These are phyloP conservation scores for Phialemoniopsis sp. DNA, from an alignment of 2,329 filamentous ascomycete species.

Conservation along the genomic window DNA sequence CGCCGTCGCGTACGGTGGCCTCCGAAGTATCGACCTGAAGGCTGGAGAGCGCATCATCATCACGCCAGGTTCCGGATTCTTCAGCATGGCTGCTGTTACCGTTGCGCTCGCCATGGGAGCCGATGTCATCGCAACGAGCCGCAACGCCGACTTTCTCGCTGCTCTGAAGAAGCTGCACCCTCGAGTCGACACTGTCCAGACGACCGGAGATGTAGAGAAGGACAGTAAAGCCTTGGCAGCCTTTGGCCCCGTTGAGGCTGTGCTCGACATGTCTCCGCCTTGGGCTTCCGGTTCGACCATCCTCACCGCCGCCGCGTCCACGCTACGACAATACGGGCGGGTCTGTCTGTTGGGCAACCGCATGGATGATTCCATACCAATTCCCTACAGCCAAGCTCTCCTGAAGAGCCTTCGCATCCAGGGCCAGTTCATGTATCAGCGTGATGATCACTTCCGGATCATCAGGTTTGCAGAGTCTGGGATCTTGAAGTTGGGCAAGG, in stretches of 20 bases:
- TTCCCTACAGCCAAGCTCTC: slow-evolving; percentile 22
- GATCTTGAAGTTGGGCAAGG: slow-evolving; percentile 20
- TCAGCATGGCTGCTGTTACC: slow-evolving; percentile 37
- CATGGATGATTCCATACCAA: slow-evolving; percentile 13
- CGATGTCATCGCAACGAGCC: slow-evolving; percentile 43
- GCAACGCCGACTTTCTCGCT: slow-evolving; percentile 27
- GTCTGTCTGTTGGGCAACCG: slow-evolving; percentile 25
- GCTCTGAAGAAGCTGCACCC: slow-evolving; percentile 26
- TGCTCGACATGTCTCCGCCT: slow-evolving; percentile 40
- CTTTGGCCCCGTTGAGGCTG: slow-evolving; percentile 30
- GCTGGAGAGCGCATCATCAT: slow-evolving; percentile 42
- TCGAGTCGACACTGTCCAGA: slow-evolving; percentile 31
- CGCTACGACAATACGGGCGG: slow-evolving; percentile 28
- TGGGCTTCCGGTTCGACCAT: slow-evolving; percentile 31
- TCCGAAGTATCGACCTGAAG: slow-evolving; percentile 32
- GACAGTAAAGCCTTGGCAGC: slow-evolving; percentile 23
- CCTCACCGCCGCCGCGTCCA: slow-evolving; percentile 25
- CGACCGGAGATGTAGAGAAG: slow-evolving; percentile 31
- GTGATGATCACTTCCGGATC: slow-evolving; percentile 28
- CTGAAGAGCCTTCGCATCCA: slow-evolving; percentile 25
- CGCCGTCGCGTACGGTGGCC: slow-evolving; percentile 39
- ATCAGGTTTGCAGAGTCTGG: slow-evolving; percentile 39
- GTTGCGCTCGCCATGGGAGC: slow-evolving; percentile 44
- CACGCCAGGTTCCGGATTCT: slow-evolving; percentile 40
- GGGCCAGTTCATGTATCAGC: slow-evolving; percentile 41